Evolutionary conservation across 179 eudicot genomes (phyloP).

Genomic region (Beta lomatogona): DNA sequence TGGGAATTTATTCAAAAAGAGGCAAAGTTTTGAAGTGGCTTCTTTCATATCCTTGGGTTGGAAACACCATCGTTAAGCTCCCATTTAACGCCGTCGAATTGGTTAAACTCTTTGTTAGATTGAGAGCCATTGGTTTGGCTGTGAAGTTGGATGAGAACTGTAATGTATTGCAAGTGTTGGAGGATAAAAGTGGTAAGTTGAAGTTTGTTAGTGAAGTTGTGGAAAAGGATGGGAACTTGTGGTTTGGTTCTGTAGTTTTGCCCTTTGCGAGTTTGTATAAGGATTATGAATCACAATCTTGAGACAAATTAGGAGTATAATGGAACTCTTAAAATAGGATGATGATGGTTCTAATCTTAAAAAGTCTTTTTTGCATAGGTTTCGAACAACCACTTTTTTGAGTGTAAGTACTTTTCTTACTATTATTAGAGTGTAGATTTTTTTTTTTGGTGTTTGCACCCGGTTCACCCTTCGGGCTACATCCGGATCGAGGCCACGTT

Average conservation of each 20-base stretch:
- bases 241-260: conserved; percentile 72
- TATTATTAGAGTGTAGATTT: no score
- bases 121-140: conserved; percentile 56
- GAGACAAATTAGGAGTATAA: neutral
- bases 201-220: conserved; percentile 73
- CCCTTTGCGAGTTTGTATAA: conserved; percentile 46
- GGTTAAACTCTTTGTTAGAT: conserved; percentile 29
- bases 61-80: conserved; percentile 39
- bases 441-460: no score
- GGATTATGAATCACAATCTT: conserved; percentile 15
- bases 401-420: no score
- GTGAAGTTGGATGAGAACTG: conserved; percentile 61
- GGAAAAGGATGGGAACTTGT: conserved; percentile 68
- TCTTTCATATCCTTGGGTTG: conserved; percentile 50
- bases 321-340: no score
- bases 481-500: no score
- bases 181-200: conserved; percentile 52
- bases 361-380: no score
- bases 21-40: conserved; percentile 42
- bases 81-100: conserved; percentile 47
- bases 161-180: conserved; percentile 50
- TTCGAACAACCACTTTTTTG: no score
- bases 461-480: no score
- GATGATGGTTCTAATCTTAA: neutral
- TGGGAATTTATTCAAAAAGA: conserved; percentile 58